These are phyloP conservation scores for Yarrowia bubula DNA, from an alignment of 805 yeast species.

Conservation along the genomic window DNA sequence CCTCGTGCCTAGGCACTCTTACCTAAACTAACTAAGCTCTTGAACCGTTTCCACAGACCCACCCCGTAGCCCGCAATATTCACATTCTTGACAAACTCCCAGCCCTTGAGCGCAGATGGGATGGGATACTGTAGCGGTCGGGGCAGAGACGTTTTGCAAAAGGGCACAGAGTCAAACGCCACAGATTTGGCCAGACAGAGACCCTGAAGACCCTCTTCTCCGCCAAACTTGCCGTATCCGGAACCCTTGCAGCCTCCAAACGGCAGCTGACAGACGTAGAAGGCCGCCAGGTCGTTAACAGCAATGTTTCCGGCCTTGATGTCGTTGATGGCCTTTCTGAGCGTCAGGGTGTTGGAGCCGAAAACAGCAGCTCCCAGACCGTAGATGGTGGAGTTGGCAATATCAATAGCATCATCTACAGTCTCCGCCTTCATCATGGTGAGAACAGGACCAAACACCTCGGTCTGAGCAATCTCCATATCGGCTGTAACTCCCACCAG, in stretches of 20 bases:
- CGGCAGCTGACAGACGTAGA: conserved; percentile 91
- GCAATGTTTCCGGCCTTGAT: conserved; percentile 90
- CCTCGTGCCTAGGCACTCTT: conserved; percentile 1
- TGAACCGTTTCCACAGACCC: conserved; percentile 57
- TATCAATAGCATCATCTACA: conserved; percentile 63
- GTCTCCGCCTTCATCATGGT: conserved; percentile 70
- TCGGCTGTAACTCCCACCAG: conserved; percentile 73
- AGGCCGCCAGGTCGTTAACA: conserved; percentile 96
- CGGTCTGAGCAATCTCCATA: conserved; percentile 81
- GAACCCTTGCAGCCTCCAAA: conserved; percentile 93
- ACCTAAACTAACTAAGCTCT: conserved; percentile 14
- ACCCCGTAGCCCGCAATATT: conserved; percentile 74
- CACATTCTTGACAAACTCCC: conserved; percentile 81
- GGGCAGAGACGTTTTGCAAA: conserved; percentile 78
- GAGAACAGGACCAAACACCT: conserved; percentile 91
- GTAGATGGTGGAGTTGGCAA: conserved; percentile 81
- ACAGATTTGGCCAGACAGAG: conserved; percentile 83
- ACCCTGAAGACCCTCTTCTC: conserved; percentile 93
- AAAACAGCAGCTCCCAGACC: conserved; percentile 93
- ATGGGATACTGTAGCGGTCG: conserved; percentile 90
- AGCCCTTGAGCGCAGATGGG: conserved; percentile 72
- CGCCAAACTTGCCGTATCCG: conserved; percentile 97
- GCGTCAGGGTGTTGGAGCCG: conserved; percentile 58
- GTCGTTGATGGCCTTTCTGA: conserved; percentile 60
- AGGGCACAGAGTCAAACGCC: conserved; percentile 77